Percentiles rank a stretch among this genome's conserved stretches.
Conservation (phyloP, 1,284 basidiomycete genomes). For the Pulveroboletus sp. region DNA sequence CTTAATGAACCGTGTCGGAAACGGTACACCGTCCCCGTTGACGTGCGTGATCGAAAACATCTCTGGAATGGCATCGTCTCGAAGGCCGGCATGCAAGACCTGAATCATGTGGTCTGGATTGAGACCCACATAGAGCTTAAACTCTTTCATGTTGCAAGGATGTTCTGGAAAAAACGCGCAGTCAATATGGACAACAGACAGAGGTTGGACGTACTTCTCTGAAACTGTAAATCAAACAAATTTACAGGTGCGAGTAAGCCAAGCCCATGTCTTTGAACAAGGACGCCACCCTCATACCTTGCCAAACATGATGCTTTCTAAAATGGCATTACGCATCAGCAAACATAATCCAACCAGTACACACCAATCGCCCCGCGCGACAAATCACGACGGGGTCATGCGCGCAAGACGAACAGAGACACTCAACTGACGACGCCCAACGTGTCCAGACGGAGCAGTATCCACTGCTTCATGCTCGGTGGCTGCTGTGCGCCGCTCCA, state of each 20-base stretch:
- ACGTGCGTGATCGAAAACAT: constrained; percentile 59
- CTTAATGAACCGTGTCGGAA: constrained; percentile 70
- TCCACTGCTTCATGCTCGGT: constrained; percentile 63
- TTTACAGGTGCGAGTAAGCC: too few relatives aligned
- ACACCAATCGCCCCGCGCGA: background rate
- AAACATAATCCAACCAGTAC: background rate
- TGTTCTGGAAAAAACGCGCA: constrained; percentile 50
- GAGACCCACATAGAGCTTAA: constrained; percentile 67
- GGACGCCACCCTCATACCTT: too few relatives aligned
- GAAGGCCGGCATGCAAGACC: constrained; percentile 59
- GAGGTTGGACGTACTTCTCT: constrained; percentile 47
- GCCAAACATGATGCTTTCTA: constrained; percentile 75
- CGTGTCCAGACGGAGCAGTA: constrained; percentile 61
- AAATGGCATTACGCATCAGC: constrained; percentile 6
- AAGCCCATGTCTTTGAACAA: too few relatives aligned
- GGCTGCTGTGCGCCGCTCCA: constrained; percentile 69
- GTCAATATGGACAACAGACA: background rate
- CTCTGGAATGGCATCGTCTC: constrained; percentile 64
- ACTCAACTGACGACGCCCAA: constrained; percentile 67
- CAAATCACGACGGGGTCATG: background rate
- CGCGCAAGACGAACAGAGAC: background rate
- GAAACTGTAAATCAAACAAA: constrained; percentile 48
- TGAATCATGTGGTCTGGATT: constrained; percentile 65
- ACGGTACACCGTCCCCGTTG: constrained; percentile 54
- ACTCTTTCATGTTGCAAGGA: constrained; percentile 82